Evolutionary conservation across 208 protist species (phyloP).

Genomic region (Trypanosoma conorhini): DNA sequence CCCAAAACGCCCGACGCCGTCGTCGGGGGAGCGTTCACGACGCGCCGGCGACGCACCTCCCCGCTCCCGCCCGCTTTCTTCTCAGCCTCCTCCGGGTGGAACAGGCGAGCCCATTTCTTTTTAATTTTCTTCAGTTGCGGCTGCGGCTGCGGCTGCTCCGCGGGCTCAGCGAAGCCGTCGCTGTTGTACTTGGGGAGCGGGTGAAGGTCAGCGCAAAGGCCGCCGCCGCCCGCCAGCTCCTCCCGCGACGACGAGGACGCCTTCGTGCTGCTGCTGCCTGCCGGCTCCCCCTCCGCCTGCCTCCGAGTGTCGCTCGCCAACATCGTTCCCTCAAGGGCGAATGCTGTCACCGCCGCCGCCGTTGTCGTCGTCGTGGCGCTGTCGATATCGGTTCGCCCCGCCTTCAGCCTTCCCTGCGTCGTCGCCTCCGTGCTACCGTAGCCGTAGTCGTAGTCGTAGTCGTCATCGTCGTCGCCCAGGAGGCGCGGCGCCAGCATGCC

Average conservation of each 20-base stretch:
- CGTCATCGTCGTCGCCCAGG: not conserved
- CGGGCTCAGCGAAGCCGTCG: not conserved
- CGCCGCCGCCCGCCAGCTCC: not conserved
- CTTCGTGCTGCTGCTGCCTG: not conserved
- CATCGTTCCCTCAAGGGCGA: not conserved
- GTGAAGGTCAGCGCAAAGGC: slow-evolving; percentile 10
- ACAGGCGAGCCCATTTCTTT: not conserved
- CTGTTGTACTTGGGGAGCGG: slow-evolving; percentile 14
- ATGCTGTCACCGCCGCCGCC: not conserved
- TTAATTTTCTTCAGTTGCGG: not conserved
- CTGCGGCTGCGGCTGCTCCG: not conserved
- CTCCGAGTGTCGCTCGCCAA: not conserved
- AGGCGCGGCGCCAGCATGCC: not conserved
- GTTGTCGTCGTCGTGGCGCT: not conserved
- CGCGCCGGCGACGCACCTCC: not conserved
- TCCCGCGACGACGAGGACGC: not conserved
- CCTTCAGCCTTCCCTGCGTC: not conserved
- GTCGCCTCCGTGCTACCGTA: not conserved
- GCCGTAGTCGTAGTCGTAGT: not conserved
- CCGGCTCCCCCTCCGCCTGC: not conserved
- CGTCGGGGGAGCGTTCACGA: not conserved
- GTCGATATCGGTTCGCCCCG: too few species aligned
- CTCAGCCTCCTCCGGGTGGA: not conserved
- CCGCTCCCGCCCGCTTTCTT: not conserved
- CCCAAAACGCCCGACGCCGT: slow-evolving; percentile 1